These are phyloP conservation scores for Inosperma sp. DNA, from an alignment of 768 basidiomycete genomes.

Conservation along the genomic window DNA sequence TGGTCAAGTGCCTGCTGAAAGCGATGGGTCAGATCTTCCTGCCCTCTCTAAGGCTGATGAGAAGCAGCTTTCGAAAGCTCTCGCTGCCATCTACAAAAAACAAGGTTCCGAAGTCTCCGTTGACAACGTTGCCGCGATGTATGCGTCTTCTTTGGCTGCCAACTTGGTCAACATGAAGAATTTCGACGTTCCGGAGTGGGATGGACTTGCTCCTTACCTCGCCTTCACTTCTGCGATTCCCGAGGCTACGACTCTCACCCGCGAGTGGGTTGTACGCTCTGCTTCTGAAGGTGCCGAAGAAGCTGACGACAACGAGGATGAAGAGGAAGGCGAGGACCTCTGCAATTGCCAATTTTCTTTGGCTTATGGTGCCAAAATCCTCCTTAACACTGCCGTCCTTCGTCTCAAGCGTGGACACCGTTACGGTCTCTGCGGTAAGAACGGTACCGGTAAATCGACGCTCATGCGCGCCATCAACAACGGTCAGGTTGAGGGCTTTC, in stretches of 20 bases:
- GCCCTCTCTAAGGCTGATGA: constrained; percentile 76
- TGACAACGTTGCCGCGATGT: constrained; percentile 56
- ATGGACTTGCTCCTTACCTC: constrained; percentile 72
- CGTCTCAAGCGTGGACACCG: constrained; percentile 98
- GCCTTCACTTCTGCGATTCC: constrained; percentile 58
- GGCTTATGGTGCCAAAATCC: constrained; percentile 97
- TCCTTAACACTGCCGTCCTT: constrained; percentile 93
- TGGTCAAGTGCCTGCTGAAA: constrained; percentile 76
- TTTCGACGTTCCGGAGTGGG: constrained; percentile 89
- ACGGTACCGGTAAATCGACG: constrained; percentile 96
- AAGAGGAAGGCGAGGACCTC: constrained; percentile 97
- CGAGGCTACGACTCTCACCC: constrained; percentile 61
- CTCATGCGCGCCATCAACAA: constrained; percentile 93
- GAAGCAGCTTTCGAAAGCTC: constrained; percentile 56
- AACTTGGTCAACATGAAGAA: constrained; percentile 87
- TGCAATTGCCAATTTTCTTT: constrained; percentile 99
- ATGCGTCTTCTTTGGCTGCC: constrained; percentile 75
- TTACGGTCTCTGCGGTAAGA: constrained; percentile 97
- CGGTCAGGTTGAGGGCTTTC: constrained; percentile 97
- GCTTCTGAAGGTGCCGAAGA: constrained; percentile 74
- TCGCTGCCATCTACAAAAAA: constrained; percentile 85
- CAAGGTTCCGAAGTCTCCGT: constrained; percentile 55
- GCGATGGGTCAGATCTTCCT: constrained; percentile 90
- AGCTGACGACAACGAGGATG: constrained; percentile 70
- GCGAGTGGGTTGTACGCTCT: constrained; percentile 88